Base-by-base conservation (phyloP, 2,329 filamentous ascomycete genomes). In the Xylaria hypoxylon region DNA sequence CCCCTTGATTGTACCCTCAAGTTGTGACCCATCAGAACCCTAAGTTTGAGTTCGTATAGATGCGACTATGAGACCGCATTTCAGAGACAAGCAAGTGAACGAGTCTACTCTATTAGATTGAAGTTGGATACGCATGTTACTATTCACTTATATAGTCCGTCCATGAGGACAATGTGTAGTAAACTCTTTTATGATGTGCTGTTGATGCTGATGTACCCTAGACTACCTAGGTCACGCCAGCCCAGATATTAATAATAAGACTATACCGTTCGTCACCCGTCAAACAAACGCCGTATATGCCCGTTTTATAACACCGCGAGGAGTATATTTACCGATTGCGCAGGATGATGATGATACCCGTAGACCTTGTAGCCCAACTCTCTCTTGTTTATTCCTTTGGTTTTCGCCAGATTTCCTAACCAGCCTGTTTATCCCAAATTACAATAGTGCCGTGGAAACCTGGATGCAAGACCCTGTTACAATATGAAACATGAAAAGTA, bases 271-370 rank as follows among this genome's bases (percentile, higher is more conserved):
- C 45, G 15, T 38, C n/a, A 17, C 33, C 48, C 50, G 11, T 17
- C 22, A 26, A 33, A n/a, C n/a, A n/a, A 57, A 51, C 60, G 24
- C 60, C 52, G 5, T 31, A 10, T 44, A 56, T 48, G 28, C n/a
- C 15, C 44, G 5, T 38, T 13, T 6, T 17, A 44, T 17, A 26
- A 40, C 13, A 6, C 45, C 52, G 2, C 22, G 52, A 57, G 13
- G 4, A 35, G 28, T 33, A 31, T 44, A 44, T 53, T 19, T 26
- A 22, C 7, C n/a, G n/a, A 22, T 24, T 26, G 33, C n/a, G 5
- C 8, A 40, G n/a, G 19, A 5, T 22, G 6, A 45, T 57, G 15
- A 40, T 13, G 5, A 40, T 50, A 40, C 24, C 44, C 51, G 13
- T 42, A 13, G 11, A 50, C 17, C 44, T 22, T 17, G 42, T 26